Conservation (phyloP, 2,329 filamentous ascomycete genomes). For the Alternaria solani region DNA sequence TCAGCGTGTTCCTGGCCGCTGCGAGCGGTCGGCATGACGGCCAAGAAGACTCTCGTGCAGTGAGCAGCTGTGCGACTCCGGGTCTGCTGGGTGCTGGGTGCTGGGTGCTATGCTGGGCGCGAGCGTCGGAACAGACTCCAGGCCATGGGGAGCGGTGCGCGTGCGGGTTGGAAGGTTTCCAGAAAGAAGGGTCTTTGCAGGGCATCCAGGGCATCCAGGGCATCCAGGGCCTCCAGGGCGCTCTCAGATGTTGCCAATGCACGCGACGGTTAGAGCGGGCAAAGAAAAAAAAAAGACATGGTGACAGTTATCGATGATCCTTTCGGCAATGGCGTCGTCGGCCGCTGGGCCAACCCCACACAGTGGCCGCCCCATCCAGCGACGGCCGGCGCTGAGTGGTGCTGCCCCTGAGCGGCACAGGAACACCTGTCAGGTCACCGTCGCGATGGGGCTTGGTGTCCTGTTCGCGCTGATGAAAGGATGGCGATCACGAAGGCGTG, state of each 20-base stretch:
- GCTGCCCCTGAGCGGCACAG: constrained; percentile 24
- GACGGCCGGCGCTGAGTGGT: constrained; percentile 15
- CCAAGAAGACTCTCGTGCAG: not conserved
- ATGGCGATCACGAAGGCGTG: constrained; percentile 22
- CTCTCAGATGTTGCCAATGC: not conserved
- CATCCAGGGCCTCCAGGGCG: too few species aligned
- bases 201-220: not conserved
- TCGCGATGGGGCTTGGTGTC: constrained; percentile 12
- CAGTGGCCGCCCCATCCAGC: constrained; percentile 2
- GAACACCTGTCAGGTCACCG: constrained; percentile 10
- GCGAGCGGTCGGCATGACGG: constrained; percentile 1
- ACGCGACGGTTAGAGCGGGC: constrained; percentile 18
- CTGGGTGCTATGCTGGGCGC: not conserved
- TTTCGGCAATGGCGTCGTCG: constrained; percentile 23
- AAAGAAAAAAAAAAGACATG: constrained; percentile 12
- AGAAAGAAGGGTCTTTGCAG: constrained; percentile 6
- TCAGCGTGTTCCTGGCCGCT: constrained; percentile 14
- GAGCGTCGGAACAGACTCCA: not conserved
- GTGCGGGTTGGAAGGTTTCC: not conserved
- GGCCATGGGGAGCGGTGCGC: not conserved
- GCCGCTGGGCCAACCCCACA: constrained; percentile 13
- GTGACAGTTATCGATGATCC: constrained; percentile 5
- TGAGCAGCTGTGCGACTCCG: constrained; percentile 1
- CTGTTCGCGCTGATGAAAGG: constrained; percentile 30
- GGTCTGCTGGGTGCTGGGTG: not conserved